These are phyloP conservation scores for Talaromyces amestolkiae DNA, from an alignment of 2,329 filamentous ascomycete genomes.

Conservation along the genomic window DNA sequence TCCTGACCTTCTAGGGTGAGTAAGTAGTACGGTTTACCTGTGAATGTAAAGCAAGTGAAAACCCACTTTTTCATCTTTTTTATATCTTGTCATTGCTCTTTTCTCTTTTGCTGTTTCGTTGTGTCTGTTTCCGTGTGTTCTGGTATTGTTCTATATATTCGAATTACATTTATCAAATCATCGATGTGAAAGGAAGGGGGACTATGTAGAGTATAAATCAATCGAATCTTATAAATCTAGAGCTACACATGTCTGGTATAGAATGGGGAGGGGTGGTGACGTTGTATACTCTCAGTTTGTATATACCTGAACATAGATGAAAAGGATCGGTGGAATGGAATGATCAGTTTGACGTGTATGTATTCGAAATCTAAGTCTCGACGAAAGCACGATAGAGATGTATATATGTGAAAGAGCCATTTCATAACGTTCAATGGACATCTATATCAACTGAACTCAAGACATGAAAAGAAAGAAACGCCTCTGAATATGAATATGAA, in stretches of 20 bases:
- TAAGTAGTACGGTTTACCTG: neutral
- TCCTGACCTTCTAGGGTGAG: neutral
- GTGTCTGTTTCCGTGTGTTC: neutral
- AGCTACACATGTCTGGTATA: no score
- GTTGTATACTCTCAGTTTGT: no score
- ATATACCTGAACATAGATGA: no score
- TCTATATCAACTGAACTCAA: neutral
- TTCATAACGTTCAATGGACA: no score
- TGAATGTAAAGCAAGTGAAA: neutral
- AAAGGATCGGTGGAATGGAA: no score
- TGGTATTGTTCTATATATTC: neutral
- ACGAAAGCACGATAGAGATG: no score
- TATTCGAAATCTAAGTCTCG: no score
- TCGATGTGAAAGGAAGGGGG: neutral
- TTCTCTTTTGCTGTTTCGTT: neutral
- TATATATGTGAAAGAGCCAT: no score
- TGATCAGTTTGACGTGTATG: no score
- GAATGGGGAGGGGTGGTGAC: no score
- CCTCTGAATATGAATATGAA: constrained; percentile 9
- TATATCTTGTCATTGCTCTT: neutral
- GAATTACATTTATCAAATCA: neutral
- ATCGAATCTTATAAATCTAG: neutral
- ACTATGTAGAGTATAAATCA: neutral
- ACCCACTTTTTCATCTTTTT: neutral
- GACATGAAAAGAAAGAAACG: constrained; percentile 19